Percentiles rank a stretch among this genome's conserved stretches.
phyloP scores from a whole-genome alignment of 2,329 filamentous ascomycete genomes.

The Leptographium flavum region DNA sequence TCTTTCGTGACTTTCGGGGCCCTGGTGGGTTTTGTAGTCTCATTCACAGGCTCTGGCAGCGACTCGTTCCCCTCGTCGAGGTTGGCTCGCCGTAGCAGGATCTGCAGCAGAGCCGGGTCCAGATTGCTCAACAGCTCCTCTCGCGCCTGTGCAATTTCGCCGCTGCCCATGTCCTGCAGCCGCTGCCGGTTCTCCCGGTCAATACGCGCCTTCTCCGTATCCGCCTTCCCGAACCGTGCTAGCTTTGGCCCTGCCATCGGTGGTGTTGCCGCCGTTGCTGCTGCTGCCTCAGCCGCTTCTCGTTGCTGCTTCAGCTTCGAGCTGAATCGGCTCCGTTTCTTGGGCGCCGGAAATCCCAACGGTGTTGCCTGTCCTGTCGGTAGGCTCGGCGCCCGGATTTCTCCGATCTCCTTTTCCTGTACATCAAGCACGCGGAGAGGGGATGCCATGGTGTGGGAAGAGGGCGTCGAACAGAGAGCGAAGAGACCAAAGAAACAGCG shows the following conservation, averaged over 20 bases:
- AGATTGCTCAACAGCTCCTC: constrained; percentile 68
- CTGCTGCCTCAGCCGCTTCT: constrained; percentile 16
- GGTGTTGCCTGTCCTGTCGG: constrained; percentile 41
- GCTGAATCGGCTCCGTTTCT: constrained; percentile 49
- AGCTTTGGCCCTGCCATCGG: constrained; percentile 2
- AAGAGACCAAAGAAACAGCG: too few relatives aligned
- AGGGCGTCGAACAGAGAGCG: neutral
- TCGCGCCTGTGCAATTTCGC: constrained; percentile 69
- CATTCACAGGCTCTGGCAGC: neutral
- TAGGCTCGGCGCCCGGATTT: constrained; percentile 47
- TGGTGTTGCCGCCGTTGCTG: neutral
- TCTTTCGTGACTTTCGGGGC: too few relatives aligned
- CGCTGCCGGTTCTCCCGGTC: constrained; percentile 67
- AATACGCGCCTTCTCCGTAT: constrained; percentile 60
- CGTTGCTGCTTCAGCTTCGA: constrained; percentile 72
- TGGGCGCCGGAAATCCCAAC: constrained; percentile 80
- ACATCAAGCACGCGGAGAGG: constrained; percentile 58
- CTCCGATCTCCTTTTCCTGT: constrained; percentile 52
- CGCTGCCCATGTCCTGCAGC: constrained; percentile 62
- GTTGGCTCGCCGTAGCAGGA: constrained; percentile 60
- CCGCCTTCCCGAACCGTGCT: constrained; percentile 8
- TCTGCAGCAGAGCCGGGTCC: constrained; percentile 61
- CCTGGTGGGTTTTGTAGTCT: too few relatives aligned
- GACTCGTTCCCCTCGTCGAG: constrained; percentile 42
- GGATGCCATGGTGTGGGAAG: neutral